Conservation (phyloP, 164 flowering plant species). For the Pachysandra terminalis region DNA sequence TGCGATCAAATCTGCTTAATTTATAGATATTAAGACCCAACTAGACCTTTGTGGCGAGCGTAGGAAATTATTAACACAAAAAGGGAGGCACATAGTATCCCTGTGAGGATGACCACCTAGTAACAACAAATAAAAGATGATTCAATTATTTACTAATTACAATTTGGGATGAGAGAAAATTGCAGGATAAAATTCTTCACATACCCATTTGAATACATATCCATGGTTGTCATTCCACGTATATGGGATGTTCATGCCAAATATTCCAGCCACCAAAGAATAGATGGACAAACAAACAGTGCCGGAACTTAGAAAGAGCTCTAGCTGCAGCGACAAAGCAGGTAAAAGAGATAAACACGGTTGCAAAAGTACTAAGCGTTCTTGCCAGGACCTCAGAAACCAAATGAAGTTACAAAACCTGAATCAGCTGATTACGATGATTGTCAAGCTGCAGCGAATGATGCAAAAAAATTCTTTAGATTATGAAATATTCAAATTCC, state of each 20-base stretch:
- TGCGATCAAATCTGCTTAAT: background rate
- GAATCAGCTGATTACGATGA: conserved; percentile 95
- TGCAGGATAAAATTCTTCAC: conserved; percentile 3
- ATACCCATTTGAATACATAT: conserved; percentile 87
- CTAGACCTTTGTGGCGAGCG: conserved; percentile 61
- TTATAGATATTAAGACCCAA: conserved; percentile 40
- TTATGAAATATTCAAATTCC: background rate
- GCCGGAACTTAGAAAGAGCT: conserved; percentile 86
- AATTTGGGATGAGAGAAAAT: background rate
- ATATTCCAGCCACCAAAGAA: conserved; percentile 80
- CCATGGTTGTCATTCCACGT: conserved; percentile 74
- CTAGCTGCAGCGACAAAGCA: conserved; percentile 52
- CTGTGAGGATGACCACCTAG: conserved; percentile 59
- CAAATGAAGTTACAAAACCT: conserved; percentile 43
- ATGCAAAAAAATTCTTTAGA: conserved; percentile 2
- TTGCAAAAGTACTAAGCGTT: background rate
- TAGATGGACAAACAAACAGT: conserved; percentile 76
- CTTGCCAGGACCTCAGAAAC: background rate
- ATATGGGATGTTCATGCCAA: conserved; percentile 94
- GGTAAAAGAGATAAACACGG: background rate
- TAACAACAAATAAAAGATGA: conserved; percentile 5
- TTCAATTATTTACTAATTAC: background rate
- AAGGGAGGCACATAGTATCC: conserved; percentile 29
- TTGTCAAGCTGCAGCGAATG: conserved; percentile 76
- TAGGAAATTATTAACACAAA: conserved; percentile 41